Conservation (phyloP, 164 flowering plant species). For the Taxillus chinensis region DNA sequence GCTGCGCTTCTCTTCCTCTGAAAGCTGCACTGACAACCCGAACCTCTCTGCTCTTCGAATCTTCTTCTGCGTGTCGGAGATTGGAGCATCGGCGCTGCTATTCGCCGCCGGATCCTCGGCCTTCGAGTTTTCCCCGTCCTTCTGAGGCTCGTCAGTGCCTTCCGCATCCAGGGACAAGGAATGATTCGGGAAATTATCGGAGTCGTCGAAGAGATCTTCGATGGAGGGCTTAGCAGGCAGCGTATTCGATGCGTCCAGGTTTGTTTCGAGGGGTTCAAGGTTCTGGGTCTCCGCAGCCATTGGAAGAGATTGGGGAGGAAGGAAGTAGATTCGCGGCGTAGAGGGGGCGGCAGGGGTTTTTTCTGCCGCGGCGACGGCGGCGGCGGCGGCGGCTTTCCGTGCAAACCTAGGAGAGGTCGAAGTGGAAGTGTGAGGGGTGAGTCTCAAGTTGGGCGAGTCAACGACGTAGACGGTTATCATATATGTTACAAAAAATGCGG, state of each 20-base stretch:
- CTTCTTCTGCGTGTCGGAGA: slow-evolving; percentile 40
- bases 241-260: slow-evolving; percentile 6
- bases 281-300: slow-evolving; percentile 23
- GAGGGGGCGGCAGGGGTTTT: not conserved
- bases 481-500: too few species aligned
- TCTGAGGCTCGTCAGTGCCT: not conserved
- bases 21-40: slow-evolving; percentile 44
- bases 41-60: slow-evolving; percentile 70
- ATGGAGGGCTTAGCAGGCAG: not conserved
- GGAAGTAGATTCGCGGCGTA: not conserved
- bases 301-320: not conserved
- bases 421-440: not conserved
- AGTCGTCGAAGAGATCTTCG: slow-evolving; percentile 1
- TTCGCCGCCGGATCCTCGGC: slow-evolving; percentile 7
- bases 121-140: slow-evolving; percentile 21
- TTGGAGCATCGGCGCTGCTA: slow-evolving; percentile 6
- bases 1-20: slow-evolving; percentile 58
- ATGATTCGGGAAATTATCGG: not conserved
- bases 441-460: too few species aligned
- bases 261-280: slow-evolving; percentile 7
- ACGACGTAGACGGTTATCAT: too few species aligned
- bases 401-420: not conserved
- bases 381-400: not conserved
- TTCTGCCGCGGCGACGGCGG: not conserved
- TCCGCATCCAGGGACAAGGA: not conserved